A percentile compares a stretch with the other conserved stretches of the same genome.
phyloP scores from a whole-genome alignment of 176 grass and related monocot species.

The Chrysopogon serrulatus region DNA sequence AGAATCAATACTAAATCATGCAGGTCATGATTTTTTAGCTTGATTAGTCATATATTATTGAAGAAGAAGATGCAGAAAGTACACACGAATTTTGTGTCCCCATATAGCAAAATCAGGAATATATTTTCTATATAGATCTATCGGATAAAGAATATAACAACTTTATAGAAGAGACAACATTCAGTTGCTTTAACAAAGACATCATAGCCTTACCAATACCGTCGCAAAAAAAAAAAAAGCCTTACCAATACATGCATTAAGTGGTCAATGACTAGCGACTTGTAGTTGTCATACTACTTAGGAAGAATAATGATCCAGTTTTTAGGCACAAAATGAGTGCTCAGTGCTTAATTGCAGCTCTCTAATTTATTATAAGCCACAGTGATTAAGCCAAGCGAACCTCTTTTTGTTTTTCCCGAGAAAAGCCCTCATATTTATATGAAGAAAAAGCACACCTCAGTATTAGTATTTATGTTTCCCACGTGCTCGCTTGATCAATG shows the following conservation, averaged over 20 bases:
- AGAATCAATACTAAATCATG: not conserved
- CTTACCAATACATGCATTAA: not conserved
- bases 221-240: too few relatives aligned
- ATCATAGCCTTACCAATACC: not conserved
- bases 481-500: not conserved
- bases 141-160: not conserved
- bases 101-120: not conserved
- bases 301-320: not conserved
- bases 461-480: not conserved
- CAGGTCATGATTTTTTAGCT: not conserved
- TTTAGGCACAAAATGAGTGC: not conserved
- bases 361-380: not conserved
- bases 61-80: not conserved
- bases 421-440: not conserved
- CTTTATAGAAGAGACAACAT: not conserved
- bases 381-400: not conserved
- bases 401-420: not conserved
- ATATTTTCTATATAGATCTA: not conserved
- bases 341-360: not conserved
- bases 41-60: constrained; percentile 11
- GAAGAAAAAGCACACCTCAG: not conserved
- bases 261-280: not conserved
- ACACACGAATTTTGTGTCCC: not conserved
- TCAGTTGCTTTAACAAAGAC: constrained; percentile 7
- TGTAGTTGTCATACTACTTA: not conserved